Evolutionary conservation across 2,329 filamentous ascomycete species (phyloP).

Genomic region (Colletotrichum sp.): DNA sequence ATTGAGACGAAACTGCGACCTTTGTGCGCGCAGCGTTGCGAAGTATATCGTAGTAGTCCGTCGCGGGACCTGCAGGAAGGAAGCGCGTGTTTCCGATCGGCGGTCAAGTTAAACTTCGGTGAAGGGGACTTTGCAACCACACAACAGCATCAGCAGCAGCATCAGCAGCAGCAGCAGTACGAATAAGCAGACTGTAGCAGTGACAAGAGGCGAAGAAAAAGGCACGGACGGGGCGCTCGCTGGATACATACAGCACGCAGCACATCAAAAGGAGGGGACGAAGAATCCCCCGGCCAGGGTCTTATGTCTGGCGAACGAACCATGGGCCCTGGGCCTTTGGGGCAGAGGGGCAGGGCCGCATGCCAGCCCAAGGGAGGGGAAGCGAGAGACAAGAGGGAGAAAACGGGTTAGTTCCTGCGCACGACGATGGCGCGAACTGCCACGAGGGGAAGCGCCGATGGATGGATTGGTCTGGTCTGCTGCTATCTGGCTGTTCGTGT

Average conservation of each 20-base stretch:
- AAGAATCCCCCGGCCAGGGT: neutral
- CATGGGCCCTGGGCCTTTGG: neutral
- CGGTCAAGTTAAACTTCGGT: conserved; percentile 14
- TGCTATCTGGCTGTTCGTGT: neutral
- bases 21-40: neutral
- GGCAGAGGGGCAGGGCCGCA: neutral
- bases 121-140: neutral
- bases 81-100: neutral
- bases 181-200: neutral
- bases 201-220: neutral
- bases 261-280: neutral
- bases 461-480: neutral
- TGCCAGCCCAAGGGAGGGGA: neutral
- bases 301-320: neutral
- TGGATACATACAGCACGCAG: neutral
- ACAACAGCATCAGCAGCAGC: neutral
- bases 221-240: neutral
- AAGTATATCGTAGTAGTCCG: neutral
- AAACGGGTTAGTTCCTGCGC: neutral
- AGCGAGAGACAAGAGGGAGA: neutral
- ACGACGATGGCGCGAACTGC: neutral
- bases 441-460: neutral
- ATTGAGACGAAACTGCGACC: neutral
- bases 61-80: neutral
- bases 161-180: neutral